phyloP scores from a whole-genome alignment of 2,329 filamentous ascomycete genomes.

The Neobulgaria alba region DNA sequence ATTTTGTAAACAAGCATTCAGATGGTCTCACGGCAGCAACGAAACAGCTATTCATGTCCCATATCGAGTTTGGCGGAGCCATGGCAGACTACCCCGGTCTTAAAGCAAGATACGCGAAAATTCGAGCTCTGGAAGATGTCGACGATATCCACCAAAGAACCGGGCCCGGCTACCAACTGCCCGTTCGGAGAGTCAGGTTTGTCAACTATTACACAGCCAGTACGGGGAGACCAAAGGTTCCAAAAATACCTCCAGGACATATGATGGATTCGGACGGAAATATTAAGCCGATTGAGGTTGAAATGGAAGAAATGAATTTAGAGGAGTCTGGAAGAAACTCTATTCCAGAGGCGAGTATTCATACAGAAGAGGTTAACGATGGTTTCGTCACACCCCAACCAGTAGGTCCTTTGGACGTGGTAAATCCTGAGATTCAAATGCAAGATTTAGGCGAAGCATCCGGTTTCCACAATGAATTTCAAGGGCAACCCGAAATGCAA shows the following conservation, averaged over 20 bases:
- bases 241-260: slow-evolving; percentile 25
- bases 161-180: slow-evolving; percentile 15
- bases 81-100: slow-evolving; percentile 69
- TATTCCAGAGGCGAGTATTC: slow-evolving; percentile 28
- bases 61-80: slow-evolving; percentile 74
- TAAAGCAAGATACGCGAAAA: slow-evolving; percentile 56
- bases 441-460: slow-evolving; percentile 21
- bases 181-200: slow-evolving; percentile 57
- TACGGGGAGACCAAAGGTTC: slow-evolving; percentile 57
- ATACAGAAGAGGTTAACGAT: slow-evolving; percentile 37
- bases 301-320: slow-evolving; percentile 20
- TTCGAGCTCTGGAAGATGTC: slow-evolving; percentile 65
- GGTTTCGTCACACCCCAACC: slow-evolving; percentile 26
- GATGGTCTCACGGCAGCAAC: slow-evolving; percentile 60
- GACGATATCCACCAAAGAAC: slow-evolving; percentile 40
- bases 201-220: slow-evolving; percentile 89
- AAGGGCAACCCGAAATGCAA: slow-evolving; percentile 26
- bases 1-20: slow-evolving; percentile 76
- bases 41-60: slow-evolving; percentile 65
- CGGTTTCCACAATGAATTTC: slow-evolving; percentile 18
- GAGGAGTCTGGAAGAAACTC: slow-evolving; percentile 7
- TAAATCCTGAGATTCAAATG: slow-evolving; percentile 17
- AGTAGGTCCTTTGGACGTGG: slow-evolving; percentile 19
- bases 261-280: slow-evolving; percentile 13
- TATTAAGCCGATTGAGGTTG: slow-evolving; percentile 12